Evolutionary conservation across 495 filamentous ascomycete species (phyloP).

Genomic region (Aspergillus baeticus): DNA sequence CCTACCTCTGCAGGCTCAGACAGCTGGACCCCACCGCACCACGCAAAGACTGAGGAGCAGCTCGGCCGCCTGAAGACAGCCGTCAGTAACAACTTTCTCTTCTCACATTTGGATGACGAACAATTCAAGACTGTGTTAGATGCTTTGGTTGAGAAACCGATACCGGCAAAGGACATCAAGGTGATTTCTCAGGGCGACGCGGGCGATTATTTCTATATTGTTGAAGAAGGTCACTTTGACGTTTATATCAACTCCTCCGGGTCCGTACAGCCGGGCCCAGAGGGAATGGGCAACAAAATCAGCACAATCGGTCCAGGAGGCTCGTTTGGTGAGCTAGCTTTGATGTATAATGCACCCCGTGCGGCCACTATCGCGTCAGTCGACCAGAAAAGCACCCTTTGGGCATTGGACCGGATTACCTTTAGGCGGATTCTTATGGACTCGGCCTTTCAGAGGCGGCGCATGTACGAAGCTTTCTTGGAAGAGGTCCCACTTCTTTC

Average conservation of each 20-base stretch:
- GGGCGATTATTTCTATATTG: constrained; percentile 96
- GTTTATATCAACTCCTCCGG: constrained; percentile 86
- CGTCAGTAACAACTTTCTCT: constrained; percentile 88
- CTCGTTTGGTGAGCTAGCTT: constrained; percentile 94
- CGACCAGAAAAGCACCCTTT: constrained; percentile 76
- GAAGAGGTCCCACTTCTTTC: constrained; percentile 91
- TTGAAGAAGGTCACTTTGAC: constrained; percentile 88
- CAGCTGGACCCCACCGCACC: constrained; percentile 86
- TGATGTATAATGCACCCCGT: constrained; percentile 98
- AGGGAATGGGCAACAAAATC: constrained; percentile 86
- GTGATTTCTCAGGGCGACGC: constrained; percentile 95
- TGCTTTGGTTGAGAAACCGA: constrained; percentile 90
- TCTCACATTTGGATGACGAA: constrained; percentile 91
- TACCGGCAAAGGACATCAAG: constrained; percentile 92
- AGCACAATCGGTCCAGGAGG: constrained; percentile 79
- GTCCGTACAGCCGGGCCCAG: constrained; percentile 72
- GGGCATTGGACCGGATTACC: constrained; percentile 92
- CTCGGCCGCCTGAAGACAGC: constrained; percentile 73
- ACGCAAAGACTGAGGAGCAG: constrained; percentile 81
- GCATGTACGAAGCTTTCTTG: constrained; percentile 97
- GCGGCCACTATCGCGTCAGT: constrained; percentile 93
- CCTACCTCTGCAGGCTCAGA: constrained; percentile 78
- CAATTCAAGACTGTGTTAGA: constrained; percentile 83
- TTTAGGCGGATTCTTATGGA: constrained; percentile 99
- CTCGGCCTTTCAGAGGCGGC: constrained; percentile 89